These are phyloP conservation scores for Aureobasidium sp. DNA, from an alignment of 2,329 filamentous ascomycete species.

Conservation along the genomic window DNA sequence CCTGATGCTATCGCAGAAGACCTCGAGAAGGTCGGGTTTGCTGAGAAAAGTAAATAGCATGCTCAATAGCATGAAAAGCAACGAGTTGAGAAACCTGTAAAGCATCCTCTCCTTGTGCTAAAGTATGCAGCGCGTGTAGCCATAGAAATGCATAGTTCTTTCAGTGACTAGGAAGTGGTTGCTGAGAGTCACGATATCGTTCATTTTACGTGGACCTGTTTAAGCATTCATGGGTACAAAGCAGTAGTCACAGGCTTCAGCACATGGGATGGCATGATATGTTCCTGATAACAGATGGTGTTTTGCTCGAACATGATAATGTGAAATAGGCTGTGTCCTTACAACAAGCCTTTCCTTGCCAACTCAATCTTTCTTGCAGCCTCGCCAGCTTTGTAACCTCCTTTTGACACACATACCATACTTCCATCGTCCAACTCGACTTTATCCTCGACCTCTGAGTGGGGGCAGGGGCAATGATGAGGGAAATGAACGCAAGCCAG, in stretches of 20 bases:
- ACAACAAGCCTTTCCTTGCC: constrained; percentile 69
- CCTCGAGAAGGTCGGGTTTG: constrained; percentile 37
- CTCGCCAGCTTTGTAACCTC: constrained; percentile 64
- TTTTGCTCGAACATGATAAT: background rate
- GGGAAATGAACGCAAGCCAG: constrained; percentile 93
- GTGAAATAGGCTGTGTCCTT: constrained; percentile 9
- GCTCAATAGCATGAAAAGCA: no score
- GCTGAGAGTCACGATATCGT: no score
- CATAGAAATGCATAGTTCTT: no score
- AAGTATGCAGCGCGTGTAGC: no score
- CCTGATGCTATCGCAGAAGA: constrained; percentile 43
- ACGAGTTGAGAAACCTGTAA: no score
- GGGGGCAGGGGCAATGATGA: constrained; percentile 92
- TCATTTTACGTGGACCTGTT: no score
- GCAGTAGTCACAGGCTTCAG: no score
- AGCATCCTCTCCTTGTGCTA: no score
- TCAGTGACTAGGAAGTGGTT: no score
- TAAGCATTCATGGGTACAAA: no score
- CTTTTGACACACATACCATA: constrained; percentile 64
- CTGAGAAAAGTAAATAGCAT: constrained; percentile 15
- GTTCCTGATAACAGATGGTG: background rate
- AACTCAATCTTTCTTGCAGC: constrained; percentile 68
- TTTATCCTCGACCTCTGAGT: constrained; percentile 55
- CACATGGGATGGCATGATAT: background rate
- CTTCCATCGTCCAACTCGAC: constrained; percentile 64